Percentiles rank a stretch among this genome's conserved stretches.
Conservation (phyloP, 2,329 filamentous ascomycete species). For the Fusarium vanettenii region DNA sequence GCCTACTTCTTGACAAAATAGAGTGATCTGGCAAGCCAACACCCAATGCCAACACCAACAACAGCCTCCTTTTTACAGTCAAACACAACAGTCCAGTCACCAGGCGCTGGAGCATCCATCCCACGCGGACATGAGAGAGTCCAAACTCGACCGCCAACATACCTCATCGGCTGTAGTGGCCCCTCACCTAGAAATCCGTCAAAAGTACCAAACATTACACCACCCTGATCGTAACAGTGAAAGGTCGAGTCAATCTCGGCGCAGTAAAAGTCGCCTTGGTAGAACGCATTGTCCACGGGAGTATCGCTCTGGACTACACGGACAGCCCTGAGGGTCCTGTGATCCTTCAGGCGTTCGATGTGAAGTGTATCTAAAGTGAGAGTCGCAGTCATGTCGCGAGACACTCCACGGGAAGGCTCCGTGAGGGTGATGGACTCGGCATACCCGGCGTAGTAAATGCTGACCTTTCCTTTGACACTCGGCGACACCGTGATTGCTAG, state of each 20-base stretch:
- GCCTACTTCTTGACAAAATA: slow-evolving; percentile 18
- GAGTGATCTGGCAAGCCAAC: slow-evolving; percentile 25
- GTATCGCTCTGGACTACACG: neutral
- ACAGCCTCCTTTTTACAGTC: neutral
- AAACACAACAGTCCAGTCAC: slow-evolving; percentile 30
- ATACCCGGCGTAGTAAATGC: slow-evolving; percentile 25
- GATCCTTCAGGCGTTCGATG: slow-evolving; percentile 25
- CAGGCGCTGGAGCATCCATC: slow-evolving; percentile 32
- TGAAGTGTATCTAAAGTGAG: slow-evolving; percentile 10
- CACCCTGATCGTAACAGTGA: slow-evolving; percentile 23
- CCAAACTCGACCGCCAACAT: slow-evolving; percentile 23
- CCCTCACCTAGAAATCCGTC: slow-evolving; percentile 27
- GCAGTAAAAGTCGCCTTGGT: slow-evolving; percentile 25
- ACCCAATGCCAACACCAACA: slow-evolving; percentile 14
- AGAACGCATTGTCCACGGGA: neutral
- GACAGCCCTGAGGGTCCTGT: slow-evolving; percentile 14
- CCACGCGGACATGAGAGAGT: slow-evolving; percentile 22
- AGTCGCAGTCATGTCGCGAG: slow-evolving; percentile 14
- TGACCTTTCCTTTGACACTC: slow-evolving; percentile 12
- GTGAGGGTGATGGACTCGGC: slow-evolving; percentile 22
- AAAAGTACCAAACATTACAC: slow-evolving; percentile 27
- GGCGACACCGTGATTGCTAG: slow-evolving; percentile 17
- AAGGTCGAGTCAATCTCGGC: slow-evolving; percentile 23
- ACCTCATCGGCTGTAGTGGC: slow-evolving; percentile 24
- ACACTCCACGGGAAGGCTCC: slow-evolving; percentile 15